A percentile compares a stretch with the other conserved stretches of the same genome.
Conservation (phyloP, 108 stramenopile species). For the Skeletonema marinoi region DNA sequence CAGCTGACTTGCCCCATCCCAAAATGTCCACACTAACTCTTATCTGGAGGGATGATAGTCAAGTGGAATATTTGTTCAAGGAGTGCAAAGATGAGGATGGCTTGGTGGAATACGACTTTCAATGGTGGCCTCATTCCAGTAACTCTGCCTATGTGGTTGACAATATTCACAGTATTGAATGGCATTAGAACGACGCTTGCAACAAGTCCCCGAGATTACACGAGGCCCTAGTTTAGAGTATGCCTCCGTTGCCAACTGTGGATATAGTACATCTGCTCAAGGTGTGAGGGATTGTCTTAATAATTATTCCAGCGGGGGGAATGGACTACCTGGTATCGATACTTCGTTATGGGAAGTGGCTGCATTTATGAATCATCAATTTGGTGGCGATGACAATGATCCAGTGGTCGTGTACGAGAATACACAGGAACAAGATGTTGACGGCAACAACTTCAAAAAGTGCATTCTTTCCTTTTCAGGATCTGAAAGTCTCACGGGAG, state of each 20-base stretch:
- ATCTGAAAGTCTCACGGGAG: constrained; percentile 1
- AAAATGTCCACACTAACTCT: constrained; percentile 24
- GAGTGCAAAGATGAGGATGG: constrained; percentile 9
- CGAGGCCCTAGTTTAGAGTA: constrained; percentile 7
- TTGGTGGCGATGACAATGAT: neutral
- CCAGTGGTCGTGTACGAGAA: constrained; percentile 5
- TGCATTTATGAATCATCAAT: constrained; percentile 17
- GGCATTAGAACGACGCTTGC: constrained; percentile 29
- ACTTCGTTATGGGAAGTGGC: constrained; percentile 13
- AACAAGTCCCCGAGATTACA: constrained; percentile 2
- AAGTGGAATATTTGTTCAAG: constrained; percentile 12
- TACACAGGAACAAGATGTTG: neutral
- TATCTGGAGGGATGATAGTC: constrained; percentile 1
- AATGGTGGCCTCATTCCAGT: constrained; percentile 35
- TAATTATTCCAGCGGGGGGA: neutral
- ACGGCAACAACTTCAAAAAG: constrained; percentile 7
- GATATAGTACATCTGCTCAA: neutral
- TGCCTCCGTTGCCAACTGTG: constrained; percentile 17
- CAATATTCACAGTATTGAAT: constrained; percentile 12
- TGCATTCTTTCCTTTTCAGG: constrained; percentile 29
- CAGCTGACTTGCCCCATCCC: constrained; percentile 26
- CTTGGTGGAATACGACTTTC: constrained; percentile 13
- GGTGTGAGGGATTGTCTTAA: constrained; percentile 8
- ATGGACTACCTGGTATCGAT: constrained; percentile 2
- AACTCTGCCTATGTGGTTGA: constrained; percentile 10